phyloP scores from a whole-genome alignment of 495 filamentous ascomycete species.

The Tricharina praecox region DNA sequence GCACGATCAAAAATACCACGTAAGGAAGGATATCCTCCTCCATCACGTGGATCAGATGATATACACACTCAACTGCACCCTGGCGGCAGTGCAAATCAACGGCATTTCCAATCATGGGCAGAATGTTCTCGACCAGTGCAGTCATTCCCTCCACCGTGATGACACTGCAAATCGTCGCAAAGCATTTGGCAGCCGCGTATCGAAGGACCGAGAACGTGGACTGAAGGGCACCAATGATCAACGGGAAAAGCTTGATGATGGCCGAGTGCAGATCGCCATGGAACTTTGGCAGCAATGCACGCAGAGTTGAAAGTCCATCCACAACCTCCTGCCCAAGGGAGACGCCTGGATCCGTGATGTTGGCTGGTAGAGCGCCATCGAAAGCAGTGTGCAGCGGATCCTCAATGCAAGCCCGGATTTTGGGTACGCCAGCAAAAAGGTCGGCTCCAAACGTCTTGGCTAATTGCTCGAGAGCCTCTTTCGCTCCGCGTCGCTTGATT shows the following conservation, averaged over 20 bases:
- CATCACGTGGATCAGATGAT: constrained; percentile 93
- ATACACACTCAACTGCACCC: constrained; percentile 84
- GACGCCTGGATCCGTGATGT: constrained; percentile 49
- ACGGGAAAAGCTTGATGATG: constrained; percentile 66
- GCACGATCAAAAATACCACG: constrained; percentile 98
- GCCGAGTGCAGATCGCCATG: constrained; percentile 54
- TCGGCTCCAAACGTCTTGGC: constrained; percentile 57
- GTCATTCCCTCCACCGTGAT: constrained; percentile 91
- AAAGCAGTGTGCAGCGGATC: constrained; percentile 60
- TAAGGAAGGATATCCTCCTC: constrained; percentile 90
- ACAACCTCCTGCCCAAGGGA: constrained; percentile 78
- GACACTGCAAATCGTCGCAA: constrained; percentile 92
- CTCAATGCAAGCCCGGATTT: constrained; percentile 61
- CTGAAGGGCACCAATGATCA: constrained; percentile 69
- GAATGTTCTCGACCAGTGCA: constrained; percentile 76
- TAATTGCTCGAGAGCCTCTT: constrained; percentile 83
- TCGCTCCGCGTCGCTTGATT: constrained; percentile 79
- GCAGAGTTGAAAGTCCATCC: constrained; percentile 80
- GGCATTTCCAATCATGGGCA: constrained; percentile 78
- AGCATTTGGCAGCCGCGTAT: constrained; percentile 92
- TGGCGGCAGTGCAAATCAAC: constrained; percentile 73
- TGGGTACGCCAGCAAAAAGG: constrained; percentile 64
- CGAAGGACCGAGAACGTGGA: constrained; percentile 77
- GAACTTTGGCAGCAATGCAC: constrained; percentile 74
- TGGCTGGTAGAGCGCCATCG: constrained; percentile 48